Conservation (phyloP, 2,329 filamentous ascomycete genomes). For the Fusarium clavum region DNA sequence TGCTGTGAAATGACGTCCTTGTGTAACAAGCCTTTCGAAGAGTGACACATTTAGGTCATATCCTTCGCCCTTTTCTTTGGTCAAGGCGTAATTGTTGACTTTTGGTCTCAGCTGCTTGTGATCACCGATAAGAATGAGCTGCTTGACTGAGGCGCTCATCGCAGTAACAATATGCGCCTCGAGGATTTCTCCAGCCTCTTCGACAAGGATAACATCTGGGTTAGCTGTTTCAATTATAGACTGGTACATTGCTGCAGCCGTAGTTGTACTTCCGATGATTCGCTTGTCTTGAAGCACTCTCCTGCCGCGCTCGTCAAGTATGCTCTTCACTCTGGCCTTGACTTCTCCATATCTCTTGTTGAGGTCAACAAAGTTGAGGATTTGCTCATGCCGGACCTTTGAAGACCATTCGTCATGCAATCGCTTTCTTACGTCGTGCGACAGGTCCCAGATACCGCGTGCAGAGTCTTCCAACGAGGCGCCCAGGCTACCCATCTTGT, state of each 20-base stretch:
- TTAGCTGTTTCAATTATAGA: constrained; percentile 63
- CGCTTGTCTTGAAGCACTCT: constrained; percentile 63
- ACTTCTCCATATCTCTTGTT: constrained; percentile 56
- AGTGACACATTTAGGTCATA: constrained; percentile 75
- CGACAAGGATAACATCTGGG: constrained; percentile 72
- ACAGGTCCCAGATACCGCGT: constrained; percentile 64
- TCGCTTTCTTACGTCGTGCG: constrained; percentile 49
- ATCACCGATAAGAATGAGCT: constrained; percentile 78
- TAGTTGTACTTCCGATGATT: constrained; percentile 79
- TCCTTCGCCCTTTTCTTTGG: constrained; percentile 71
- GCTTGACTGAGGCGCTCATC: constrained; percentile 65
- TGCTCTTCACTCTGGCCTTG: constrained; percentile 55
- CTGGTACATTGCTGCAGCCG: constrained; percentile 72
- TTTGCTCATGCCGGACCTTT: constrained; percentile 62
- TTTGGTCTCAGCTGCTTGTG: constrained; percentile 80
- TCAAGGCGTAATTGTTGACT: constrained; percentile 69
- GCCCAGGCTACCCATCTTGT: background rate
- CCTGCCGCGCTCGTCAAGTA: constrained; percentile 58
- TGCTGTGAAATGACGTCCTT: constrained; percentile 64
- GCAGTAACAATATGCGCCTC: constrained; percentile 73
- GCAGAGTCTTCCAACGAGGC: constrained; percentile 42
- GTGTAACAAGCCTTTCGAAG: constrained; percentile 73
- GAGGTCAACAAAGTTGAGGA: constrained; percentile 54
- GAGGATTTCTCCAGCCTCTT: constrained; percentile 80
- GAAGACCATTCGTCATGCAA: constrained; percentile 58